A percentile compares a stretch with the other conserved stretches of the same genome.
Conservation (phyloP, 1,139 yeast species). For the Kodamaea sp. region DNA sequence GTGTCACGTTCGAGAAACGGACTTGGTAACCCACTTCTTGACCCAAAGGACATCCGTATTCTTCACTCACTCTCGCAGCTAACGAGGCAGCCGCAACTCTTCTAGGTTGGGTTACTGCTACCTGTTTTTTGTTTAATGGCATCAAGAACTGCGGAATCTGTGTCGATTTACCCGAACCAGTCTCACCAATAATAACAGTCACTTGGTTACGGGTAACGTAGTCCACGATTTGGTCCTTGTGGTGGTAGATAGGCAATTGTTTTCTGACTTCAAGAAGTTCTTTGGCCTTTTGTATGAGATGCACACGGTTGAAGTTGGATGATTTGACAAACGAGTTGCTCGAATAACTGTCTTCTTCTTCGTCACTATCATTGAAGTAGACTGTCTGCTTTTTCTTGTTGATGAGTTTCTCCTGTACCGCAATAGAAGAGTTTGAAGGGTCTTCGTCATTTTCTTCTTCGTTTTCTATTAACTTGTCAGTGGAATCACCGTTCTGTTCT, state of each 20-base stretch:
- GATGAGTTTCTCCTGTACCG: not conserved
- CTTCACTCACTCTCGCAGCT: conserved; percentile 92
- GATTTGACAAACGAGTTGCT: conserved; percentile 12
- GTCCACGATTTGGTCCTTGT: conserved; percentile 61
- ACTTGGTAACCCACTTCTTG: conserved; percentile 92
- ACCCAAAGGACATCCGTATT: conserved; percentile 76
- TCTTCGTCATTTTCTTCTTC: not conserved
- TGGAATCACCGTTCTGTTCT: not conserved
- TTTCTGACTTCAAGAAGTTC: conserved; percentile 53
- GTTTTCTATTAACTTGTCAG: not conserved
- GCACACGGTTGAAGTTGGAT: conserved; percentile 12
- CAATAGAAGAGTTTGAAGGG: not conserved
- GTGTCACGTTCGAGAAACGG: conserved; percentile 58
- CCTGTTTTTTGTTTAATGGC: conserved; percentile 50
- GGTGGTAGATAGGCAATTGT: conserved; percentile 74
- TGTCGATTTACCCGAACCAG: conserved; percentile 98
- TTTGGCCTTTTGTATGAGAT: conserved; percentile 44
- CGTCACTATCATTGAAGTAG: conserved; percentile 20
- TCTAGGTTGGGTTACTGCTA: conserved; percentile 96
- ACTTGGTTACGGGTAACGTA: conserved; percentile 62
- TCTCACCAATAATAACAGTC: conserved; percentile 87
- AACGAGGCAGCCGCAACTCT: conserved; percentile 96
- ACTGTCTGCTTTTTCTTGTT: conserved; percentile 1
- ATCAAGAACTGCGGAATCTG: conserved; percentile 92
- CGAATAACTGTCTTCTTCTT: conserved; percentile 25